Evolutionary conservation across 1,284 basidiomycete genomes (phyloP), one percentile per base, ranked within the genome.

Genomic region (Microstroma glucosiphilum): DNA sequence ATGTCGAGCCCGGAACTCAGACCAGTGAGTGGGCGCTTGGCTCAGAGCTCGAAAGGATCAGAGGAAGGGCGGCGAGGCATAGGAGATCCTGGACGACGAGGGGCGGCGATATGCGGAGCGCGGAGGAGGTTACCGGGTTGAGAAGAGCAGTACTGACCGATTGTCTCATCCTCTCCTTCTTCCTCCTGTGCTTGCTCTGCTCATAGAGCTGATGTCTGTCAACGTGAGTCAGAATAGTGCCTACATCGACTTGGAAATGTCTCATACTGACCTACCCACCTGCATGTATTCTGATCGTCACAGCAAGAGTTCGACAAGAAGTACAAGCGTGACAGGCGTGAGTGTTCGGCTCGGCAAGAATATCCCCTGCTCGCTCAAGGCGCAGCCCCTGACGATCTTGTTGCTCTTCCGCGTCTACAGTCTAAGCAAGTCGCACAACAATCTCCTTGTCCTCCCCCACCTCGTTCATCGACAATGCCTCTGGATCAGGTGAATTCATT

Each of bases 1-100:
- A 71, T 60, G 66, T 76, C 56, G 69, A 74, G 57, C 69, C 62
- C 0, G 74, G 74, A 56, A 76, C 74, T 40, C 66, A 71, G 59
- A 70, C 68, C 66, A 76, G 43, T 48, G 43, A 48, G 43, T 48
- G 17, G 17, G 43, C 30, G 30, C 30, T 4, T 37, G 30, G 57
- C 68, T 60, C 0, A 72, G 74, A 56, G 74, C 74, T 40, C 66
- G 70, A 57, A 69, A 67, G 66, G 74, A 21, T 12, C 17, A 48
- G 43, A n/a, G 3, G 17, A 21, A 12, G 43, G 15, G 43, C 43
- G 43, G 43, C 43, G 43, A 17, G 17, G 17, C 6, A 17, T 48
- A 6, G 21, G 43, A 17, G 21, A 48, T n/a, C n/a, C n/a, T n/a
- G n/a, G n/a, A n/a, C n/a, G n/a, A n/a, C n/a, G n/a, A n/a, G n/a